These are phyloP conservation scores for Boletus bicolor DNA, from an alignment of 768 basidiomycete species.

Conservation along the genomic window DNA sequence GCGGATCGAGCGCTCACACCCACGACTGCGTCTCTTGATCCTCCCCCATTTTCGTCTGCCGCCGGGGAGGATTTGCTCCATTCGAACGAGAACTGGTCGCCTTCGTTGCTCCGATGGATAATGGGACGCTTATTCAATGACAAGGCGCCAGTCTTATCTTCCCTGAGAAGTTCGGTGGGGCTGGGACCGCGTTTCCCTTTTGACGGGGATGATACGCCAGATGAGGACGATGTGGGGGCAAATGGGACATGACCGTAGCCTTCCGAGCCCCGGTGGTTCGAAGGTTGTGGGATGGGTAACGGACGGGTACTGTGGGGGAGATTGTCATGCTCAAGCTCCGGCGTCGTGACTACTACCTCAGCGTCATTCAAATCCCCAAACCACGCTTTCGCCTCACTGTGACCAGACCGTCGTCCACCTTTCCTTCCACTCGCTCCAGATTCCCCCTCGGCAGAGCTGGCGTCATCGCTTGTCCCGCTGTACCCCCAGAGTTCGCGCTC, in stretches of 20 bases:
- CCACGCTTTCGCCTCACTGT: constrained; percentile 13
- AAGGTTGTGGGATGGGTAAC: constrained; percentile 2
- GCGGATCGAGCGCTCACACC: neutral
- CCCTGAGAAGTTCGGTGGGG: constrained; percentile 64
- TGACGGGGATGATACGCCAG: constrained; percentile 31
- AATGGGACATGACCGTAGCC: constrained; percentile 3
- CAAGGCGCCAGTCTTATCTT: constrained; percentile 55
- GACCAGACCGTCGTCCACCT: constrained; percentile 18
- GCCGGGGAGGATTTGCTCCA: constrained; percentile 8
- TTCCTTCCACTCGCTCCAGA: constrained; percentile 3
- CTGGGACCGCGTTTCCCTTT: constrained; percentile 66
- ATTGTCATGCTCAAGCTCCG: neutral
- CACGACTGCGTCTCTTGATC: neutral
- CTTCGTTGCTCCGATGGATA: constrained; percentile 43
- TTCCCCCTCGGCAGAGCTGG: constrained; percentile 13
- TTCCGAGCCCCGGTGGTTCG: constrained; percentile 4
- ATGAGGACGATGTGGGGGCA: constrained; percentile 12
- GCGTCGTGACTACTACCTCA: neutral
- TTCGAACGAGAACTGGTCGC: constrained; percentile 8
- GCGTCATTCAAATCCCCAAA: neutral
- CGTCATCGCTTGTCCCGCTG: constrained; percentile 21
- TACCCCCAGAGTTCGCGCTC: constrained; percentile 44
- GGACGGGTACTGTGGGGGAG: constrained; percentile 5
- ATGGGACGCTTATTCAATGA: constrained; percentile 66
- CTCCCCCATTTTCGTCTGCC: constrained; percentile 9